phyloP scores from a whole-genome alignment of 2,329 filamentous ascomycete genomes.

The Hymenoscyphus infarciens region DNA sequence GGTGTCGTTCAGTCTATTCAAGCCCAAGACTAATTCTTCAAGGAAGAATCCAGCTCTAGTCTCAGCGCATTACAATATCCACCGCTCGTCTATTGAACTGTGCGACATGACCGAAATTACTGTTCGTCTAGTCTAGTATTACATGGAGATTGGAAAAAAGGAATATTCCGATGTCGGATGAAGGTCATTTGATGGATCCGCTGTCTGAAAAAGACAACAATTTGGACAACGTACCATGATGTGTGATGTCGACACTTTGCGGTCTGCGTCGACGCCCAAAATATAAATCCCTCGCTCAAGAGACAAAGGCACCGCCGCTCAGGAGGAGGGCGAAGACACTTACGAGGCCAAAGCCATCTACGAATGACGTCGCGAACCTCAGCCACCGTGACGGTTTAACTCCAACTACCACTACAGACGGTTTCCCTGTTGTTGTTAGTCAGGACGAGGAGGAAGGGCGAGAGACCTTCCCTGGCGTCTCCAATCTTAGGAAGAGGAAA shows the following conservation, averaged over 20 bases:
- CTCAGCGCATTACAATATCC: neutral
- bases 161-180: neutral
- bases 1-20: neutral
- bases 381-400: neutral
- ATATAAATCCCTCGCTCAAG: slow-evolving; percentile 2
- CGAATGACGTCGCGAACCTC: slow-evolving; percentile 5
- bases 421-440: slow-evolving; percentile 3
- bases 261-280: slow-evolving; percentile 5
- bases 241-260: slow-evolving; percentile 10
- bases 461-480: neutral
- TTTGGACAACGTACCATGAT: slow-evolving; percentile 3
- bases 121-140: neutral
- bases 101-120: neutral
- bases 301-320: neutral
- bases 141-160: neutral
- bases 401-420: neutral
- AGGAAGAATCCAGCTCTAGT: neutral
- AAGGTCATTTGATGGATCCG: neutral
- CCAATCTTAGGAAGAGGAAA: slow-evolving; percentile 3
- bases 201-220: no score
- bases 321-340: neutral
- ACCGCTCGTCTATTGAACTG: neutral
- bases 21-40: neutral
- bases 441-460: neutral
- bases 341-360: neutral